Evolutionary conservation across 2,329 filamentous ascomycete species (phyloP), one percentile per base, ranked within the genome.

Genomic region (Diaporthe citri): DNA sequence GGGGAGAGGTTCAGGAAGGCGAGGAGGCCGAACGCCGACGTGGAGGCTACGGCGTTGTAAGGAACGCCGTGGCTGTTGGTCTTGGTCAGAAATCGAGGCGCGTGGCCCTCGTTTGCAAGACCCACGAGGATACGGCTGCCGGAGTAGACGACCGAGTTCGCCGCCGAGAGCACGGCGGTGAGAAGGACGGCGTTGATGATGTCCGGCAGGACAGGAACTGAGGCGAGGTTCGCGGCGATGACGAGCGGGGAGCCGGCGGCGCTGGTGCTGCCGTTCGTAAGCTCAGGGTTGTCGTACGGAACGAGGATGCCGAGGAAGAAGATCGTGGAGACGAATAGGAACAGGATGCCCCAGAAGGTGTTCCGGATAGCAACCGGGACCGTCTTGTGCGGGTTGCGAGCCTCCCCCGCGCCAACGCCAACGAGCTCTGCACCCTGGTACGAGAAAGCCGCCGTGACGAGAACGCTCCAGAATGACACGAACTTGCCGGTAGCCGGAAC

Each of bases 121-220:
- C 90, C 91, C 77, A 94, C 87, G 48, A 95, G 86, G 55, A 93
- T 92, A 34, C 93, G 91, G 74, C 90, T 92, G 75, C 91, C 91
- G 56, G 92, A 93, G 85, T 94, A 95, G 75, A 95, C 88, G 84
- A 94, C 94, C 20, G 93, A 93, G 84, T 94, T 95, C 75, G 93
- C 94, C 8, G 94, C 94, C 0, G 93, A 94, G 78, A 95, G 90
- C 10, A 95, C 94, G 4, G 93, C 94, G 0, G 93, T 94, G 31
- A 96, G 87, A 13, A 96, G 90, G 10, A 95, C 91, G 22, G 91
- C 93, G 82, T 96, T 96, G 87, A 96, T 92, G 80, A 96, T 92
- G 78, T 90, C 86, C 8, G 91, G 89, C 5, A 95, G 88, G 4
- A 90, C 88, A 10, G 85, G 84, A 74, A 94, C 91, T 55, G 92